Conservation (phyloP, 73 alveolate species). For the Paramecium caudatum region DNA sequence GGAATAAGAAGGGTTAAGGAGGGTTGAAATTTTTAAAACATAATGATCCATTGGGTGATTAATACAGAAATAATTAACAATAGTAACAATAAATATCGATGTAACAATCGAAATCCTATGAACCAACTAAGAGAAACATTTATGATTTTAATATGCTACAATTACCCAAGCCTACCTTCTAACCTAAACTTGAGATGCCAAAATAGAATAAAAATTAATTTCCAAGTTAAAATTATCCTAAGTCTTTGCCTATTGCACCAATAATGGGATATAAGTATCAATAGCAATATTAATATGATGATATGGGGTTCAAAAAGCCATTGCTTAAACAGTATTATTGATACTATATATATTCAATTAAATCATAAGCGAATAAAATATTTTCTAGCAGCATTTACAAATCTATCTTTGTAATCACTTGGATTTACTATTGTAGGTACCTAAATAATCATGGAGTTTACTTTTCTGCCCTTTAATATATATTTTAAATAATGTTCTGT, state of each 20-base stretch:
- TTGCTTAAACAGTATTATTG: slow-evolving; percentile 41
- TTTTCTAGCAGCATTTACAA: neutral
- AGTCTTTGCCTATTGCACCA: slow-evolving; percentile 37
- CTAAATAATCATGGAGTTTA: neutral
- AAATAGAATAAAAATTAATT: slow-evolving; percentile 40
- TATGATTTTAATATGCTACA: slow-evolving; percentile 18
- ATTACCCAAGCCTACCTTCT: slow-evolving; percentile 13
- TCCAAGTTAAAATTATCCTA: slow-evolving; percentile 37
- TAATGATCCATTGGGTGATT: slow-evolving; percentile 55
- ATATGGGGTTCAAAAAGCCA: slow-evolving; percentile 13
- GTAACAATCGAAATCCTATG: slow-evolving; percentile 17
- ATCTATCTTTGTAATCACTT: slow-evolving; percentile 21
- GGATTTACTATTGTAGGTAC: slow-evolving; percentile 63
- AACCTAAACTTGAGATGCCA: slow-evolving; percentile 41
- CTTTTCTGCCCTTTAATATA: slow-evolving; percentile 48
- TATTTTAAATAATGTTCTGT: slow-evolving; percentile 24
- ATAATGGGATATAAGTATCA: slow-evolving; percentile 47
- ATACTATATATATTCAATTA: slow-evolving; percentile 2
- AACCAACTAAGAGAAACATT: slow-evolving; percentile 57
- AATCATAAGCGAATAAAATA: slow-evolving; percentile 50
- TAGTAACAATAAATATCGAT: neutral
- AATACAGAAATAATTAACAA: neutral
- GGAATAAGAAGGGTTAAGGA: neutral
- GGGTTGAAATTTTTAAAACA: slow-evolving; percentile 20
- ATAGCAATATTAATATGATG: slow-evolving; percentile 23